Evolutionary conservation across 257 asterid genomes (phyloP).

Genomic region (Ocimum tenuiflorum): DNA sequence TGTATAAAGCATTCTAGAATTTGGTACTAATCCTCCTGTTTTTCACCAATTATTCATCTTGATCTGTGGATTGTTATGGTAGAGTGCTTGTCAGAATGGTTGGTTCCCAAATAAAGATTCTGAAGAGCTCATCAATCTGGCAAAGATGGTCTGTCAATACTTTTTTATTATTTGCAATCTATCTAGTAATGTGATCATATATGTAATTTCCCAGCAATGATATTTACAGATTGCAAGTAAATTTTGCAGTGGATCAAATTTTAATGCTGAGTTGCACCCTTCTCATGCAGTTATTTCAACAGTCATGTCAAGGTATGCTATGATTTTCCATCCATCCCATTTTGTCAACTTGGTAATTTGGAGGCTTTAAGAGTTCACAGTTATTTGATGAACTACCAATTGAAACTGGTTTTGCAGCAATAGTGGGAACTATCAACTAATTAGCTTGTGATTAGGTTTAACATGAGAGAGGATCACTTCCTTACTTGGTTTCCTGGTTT

Average conservation of each 20-base stretch:
- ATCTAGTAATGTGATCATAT: conserved; percentile 1
- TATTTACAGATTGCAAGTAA: conserved; percentile 38
- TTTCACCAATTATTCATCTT: conserved; percentile 8
- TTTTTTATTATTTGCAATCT: no score
- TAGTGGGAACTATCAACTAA: not conserved
- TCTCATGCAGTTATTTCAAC: conserved; percentile 41
- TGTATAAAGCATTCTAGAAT: conserved; percentile 9
- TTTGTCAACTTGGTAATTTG: not conserved
- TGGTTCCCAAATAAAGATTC: conserved; percentile 71
- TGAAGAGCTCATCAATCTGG: conserved; percentile 49
- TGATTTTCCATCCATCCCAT: conserved; percentile 5
- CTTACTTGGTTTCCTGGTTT: conserved; percentile 3
- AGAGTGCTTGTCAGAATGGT: conserved; percentile 70
- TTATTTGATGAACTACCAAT: not conserved
- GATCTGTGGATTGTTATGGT: conserved; percentile 24
- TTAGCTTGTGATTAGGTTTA: conserved; percentile 3
- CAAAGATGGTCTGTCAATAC: conserved; percentile 40
- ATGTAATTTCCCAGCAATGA: conserved; percentile 3
- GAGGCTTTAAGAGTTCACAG: not conserved
- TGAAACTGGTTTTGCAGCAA: conserved; percentile 11
- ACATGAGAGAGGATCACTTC: conserved; percentile 5
- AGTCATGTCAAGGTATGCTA: conserved; percentile 58
- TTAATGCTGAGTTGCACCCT: conserved; percentile 40
- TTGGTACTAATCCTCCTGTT: not conserved
- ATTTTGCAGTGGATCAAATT: conserved; percentile 44